These are phyloP conservation scores for Oryza meridionalis DNA, from an alignment of 176 grass and related monocot species.

Conservation along the genomic window DNA sequence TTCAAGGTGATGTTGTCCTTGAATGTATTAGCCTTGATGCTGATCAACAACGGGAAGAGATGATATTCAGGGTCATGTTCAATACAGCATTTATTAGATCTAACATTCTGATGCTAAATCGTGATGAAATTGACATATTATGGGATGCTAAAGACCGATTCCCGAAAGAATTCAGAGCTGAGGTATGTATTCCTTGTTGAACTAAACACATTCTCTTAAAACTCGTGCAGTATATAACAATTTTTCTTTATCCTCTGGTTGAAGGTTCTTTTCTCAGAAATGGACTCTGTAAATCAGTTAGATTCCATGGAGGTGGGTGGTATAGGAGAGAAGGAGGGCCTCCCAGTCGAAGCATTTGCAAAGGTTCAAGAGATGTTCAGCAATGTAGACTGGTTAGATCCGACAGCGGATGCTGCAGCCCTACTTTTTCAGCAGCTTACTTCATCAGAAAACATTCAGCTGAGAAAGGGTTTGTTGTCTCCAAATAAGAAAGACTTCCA, in stretches of 20 bases:
- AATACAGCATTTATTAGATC: constrained; percentile 96
- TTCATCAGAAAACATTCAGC: constrained; percentile 65
- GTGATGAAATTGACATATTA: constrained; percentile 87
- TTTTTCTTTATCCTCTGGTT: constrained; percentile 35
- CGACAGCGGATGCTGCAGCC: constrained; percentile 59
- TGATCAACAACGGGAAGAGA: constrained; percentile 71
- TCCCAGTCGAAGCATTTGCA: constrained; percentile 93
- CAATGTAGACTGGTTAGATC: constrained; percentile 89
- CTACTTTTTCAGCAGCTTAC: constrained; percentile 70
- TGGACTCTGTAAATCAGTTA: constrained; percentile 69
- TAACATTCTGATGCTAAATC: constrained; percentile 97
- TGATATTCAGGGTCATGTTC: constrained; percentile 99
- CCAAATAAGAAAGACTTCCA: constrained; percentile 47
- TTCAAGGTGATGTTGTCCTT: constrained; percentile 97
- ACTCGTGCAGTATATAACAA: constrained; percentile 31
- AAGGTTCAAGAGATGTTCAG: constrained; percentile 97
- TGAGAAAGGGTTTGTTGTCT: constrained; percentile 55
- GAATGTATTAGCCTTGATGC: constrained; percentile 93
- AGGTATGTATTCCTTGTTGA: constrained; percentile 58
- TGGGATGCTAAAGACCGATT: constrained; percentile 98
- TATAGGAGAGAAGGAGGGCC: constrained; percentile 84
- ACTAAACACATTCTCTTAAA: constrained; percentile 22
- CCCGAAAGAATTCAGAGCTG: constrained; percentile 82
- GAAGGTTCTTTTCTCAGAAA: constrained; percentile 91
- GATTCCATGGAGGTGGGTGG: constrained; percentile 54